Base-by-base conservation (phyloP, 2,329 filamentous ascomycete species). In the Talaromyces sp. region DNA sequence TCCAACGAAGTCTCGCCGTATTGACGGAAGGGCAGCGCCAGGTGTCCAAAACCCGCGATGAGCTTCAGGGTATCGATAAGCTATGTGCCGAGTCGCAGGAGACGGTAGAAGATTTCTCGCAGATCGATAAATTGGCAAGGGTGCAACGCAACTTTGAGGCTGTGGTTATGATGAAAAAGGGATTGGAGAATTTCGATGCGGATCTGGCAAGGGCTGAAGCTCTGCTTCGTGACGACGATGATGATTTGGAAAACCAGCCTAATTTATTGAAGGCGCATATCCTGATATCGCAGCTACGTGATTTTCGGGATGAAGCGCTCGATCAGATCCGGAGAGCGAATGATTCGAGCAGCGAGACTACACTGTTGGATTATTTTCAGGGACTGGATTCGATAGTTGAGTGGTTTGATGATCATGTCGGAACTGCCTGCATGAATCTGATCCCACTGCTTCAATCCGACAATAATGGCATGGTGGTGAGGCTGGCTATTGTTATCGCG, bases 41-140 rank as follows among this genome's bases (percentile, higher is more conserved):
- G 67, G 91, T 99, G 41, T 90, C 92, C 75, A 87, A 90, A 72
- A 97, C 97, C 80, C 97, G 96, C 79, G 94, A 98, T 70, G 95
- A 99, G 82, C 95, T 99, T 87, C 93, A 96, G 84, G 96, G 94
- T 80, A 98, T 99, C 73, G 95, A 99, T 82, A 93, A 92, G 80
- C 87, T 99, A 69, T 99, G 95, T 81, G 93, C 93, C 68, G 96
- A 99, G 80, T 93, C 93, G 63, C 94, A 98, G 82, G 92, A 92
- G 76, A 97, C 97, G 88, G 97, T 99, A 73, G 89, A 91, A 74
- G 95, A 99, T 82, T 98, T 99, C 79, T 94, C 94, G 63, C 92
- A 97, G 79, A 95, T 96, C 70, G 80, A 82, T 63, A 76, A 78
- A 61, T 69, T 82, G 56, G 80, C 80, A 7, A 73, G 78, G 67